phyloP scores from a whole-genome alignment of 2,329 filamentous ascomycete species.

The Rhexocercosporidium sp. region DNA sequence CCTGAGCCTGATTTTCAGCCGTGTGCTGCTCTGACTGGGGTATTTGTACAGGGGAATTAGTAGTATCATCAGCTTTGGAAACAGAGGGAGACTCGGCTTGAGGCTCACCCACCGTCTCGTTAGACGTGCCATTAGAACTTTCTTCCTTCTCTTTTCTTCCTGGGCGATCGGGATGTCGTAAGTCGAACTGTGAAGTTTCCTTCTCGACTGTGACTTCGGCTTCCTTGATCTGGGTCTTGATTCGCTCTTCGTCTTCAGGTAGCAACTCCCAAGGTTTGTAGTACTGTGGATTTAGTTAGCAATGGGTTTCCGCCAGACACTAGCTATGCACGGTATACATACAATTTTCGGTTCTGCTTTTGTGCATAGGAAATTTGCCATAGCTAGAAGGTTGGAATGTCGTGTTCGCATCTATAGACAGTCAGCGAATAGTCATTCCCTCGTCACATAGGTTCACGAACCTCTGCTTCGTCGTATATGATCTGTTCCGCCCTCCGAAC shows the following conservation, averaged over 20 bases:
- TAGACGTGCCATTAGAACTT: conserved; percentile 39
- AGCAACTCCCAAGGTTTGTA: conserved; percentile 84
- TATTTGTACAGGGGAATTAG: conserved; percentile 43
- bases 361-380: conserved; percentile 77
- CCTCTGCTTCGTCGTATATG: conserved; percentile 76
- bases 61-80: conserved; percentile 44
- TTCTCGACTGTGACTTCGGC: conserved; percentile 66
- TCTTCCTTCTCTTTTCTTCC: conserved; percentile 32
- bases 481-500: conserved; percentile 72
- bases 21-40: conserved; percentile 36
- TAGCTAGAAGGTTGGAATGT: conserved; percentile 73
- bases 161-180: conserved; percentile 45
- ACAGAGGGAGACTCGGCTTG: conserved; percentile 46
- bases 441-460: conserved; percentile 52
- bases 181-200: conserved; percentile 69
- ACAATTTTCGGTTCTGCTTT: conserved; percentile 75
- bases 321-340: conserved; percentile 45
- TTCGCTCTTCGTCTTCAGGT: conserved; percentile 68
- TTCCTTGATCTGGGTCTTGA: conserved; percentile 72
- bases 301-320: not conserved
- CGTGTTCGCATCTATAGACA: conserved; percentile 61
- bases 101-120: conserved; percentile 52
- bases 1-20: conserved; percentile 52
- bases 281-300: conserved; percentile 60
- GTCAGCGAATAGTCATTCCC: not conserved